Evolutionary conservation across 495 filamentous ascomycete genomes (phyloP), one percentile per base, ranked within the genome.

Genomic region (Penicillium parvum): DNA sequence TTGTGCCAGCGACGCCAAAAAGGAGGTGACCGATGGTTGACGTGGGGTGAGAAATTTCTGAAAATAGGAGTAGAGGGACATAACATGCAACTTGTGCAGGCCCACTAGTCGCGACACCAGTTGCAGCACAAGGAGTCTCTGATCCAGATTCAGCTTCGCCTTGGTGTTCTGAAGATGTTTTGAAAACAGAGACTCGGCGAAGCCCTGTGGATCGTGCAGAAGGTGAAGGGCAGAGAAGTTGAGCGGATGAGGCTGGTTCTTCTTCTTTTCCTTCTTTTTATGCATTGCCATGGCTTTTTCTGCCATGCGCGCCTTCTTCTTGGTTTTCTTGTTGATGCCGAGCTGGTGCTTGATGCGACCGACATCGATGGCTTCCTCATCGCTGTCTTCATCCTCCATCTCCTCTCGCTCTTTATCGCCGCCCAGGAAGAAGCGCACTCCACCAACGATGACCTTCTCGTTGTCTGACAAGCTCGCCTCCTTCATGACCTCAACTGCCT

Each of bases 171-270:
- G 89, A 16, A 97, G 66, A 58, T 99, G 92, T 60, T 89, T 95
- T 25, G 80, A 78, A 65, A 96, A 99, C 1, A 99, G 72, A 32
- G 75, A 72, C 60, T 99, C 94, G 15, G 91, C 88, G 58, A 96
- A 97, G 1, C 86, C 88, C 55, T 99, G 94, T 1, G 94, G 90
- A 57, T 97, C 94, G 61, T 96, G 86, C 4, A 99, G 75, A 10
- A 99, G 75, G 60, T 97, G 92, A n/a, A 88, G 78, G n/a, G 94
- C 94, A 0, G 90, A 96, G 67, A 99, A 99, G 69, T 99, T 97
- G 16, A 97, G 76, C 0, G 84, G 81, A 55, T 90, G 86, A 0
- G 87, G 85, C 39, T 86, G 76, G 37, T 79, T 82, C 78, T 95
- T 95, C 72, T 91, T 94, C 57, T 78, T 80, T 61, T 95, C 86